These are phyloP conservation scores for Cenchrus fungigraminus DNA, from an alignment of 176 grass and related monocot species.

Conservation along the genomic window DNA sequence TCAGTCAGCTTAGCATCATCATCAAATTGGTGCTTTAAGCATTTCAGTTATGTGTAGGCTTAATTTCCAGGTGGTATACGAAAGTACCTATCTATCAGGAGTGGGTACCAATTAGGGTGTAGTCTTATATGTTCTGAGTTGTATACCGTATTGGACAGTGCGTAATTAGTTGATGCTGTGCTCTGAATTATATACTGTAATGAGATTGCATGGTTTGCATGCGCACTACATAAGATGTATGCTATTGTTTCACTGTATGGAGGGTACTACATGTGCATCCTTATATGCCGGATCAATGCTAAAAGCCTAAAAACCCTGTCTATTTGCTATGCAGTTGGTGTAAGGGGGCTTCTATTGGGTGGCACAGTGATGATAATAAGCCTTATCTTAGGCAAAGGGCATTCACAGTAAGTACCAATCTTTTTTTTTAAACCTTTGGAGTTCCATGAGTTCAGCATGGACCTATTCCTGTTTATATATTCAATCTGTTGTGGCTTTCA, in stretches of 20 bases:
- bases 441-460: background rate
- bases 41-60: background rate
- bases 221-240: slow-evolving; percentile 2
- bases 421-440: background rate
- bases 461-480: background rate
- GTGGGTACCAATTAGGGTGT: background rate
- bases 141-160: background rate
- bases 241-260: background rate
- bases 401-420: slow-evolving; percentile 63
- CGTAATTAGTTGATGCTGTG: background rate
- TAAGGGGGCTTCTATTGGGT: slow-evolving; percentile 88
- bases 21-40: background rate
- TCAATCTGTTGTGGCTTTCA: background rate
- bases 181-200: background rate
- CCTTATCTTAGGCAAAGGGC: slow-evolving; percentile 94
- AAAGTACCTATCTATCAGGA: background rate
- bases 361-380: slow-evolving; percentile 92
- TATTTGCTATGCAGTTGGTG: slow-evolving; percentile 74
- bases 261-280: background rate
- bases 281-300: background rate
- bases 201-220: background rate
- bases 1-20: background rate
- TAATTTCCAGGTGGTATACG: background rate
- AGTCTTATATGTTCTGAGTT: background rate
- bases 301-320: slow-evolving; percentile 1